Evolutionary conservation across 352 stramenopile genomes (phyloP).

Genomic region (Phytophthora sansomeana): DNA sequence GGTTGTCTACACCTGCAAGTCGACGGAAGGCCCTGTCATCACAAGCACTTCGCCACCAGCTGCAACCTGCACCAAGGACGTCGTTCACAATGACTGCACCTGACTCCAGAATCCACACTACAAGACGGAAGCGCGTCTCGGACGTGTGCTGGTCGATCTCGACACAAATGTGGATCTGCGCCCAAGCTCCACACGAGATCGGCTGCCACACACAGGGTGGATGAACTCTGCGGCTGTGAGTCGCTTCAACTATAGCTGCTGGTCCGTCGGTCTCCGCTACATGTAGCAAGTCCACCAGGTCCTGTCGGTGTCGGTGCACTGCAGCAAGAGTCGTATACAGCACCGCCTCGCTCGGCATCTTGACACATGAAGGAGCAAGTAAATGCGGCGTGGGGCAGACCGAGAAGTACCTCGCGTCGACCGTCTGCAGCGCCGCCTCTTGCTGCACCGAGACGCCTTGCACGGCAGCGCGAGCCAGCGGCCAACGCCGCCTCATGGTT

Average conservation of each 20-base stretch:
- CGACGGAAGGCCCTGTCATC: slow-evolving; percentile 50
- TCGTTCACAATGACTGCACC: slow-evolving; percentile 67
- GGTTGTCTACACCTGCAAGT: slow-evolving; percentile 46
- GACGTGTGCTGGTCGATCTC: slow-evolving; percentile 46
- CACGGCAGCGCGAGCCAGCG: slow-evolving; percentile 8
- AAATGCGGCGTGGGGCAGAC: slow-evolving; percentile 12
- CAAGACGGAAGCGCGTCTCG: slow-evolving; percentile 53
- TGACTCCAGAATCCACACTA: slow-evolving; percentile 67
- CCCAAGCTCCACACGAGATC: slow-evolving; percentile 52
- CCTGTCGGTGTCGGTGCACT: slow-evolving; percentile 25
- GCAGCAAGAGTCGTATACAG: slow-evolving; percentile 36
- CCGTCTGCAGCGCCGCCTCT: background rate
- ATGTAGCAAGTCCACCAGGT: background rate
- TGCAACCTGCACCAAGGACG: slow-evolving; percentile 44
- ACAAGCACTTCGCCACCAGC: slow-evolving; percentile 40
- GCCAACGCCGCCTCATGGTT: background rate
- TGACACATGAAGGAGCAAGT: slow-evolving; percentile 8
- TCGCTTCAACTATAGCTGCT: slow-evolving; percentile 6
- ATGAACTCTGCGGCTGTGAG: background rate
- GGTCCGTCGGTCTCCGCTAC: background rate
- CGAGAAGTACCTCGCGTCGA: slow-evolving; percentile 26
- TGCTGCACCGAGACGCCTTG: slow-evolving; percentile 3
- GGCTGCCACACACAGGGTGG: slow-evolving; percentile 38
- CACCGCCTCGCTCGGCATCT: slow-evolving; percentile 33
- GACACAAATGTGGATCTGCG: slow-evolving; percentile 63